Evolutionary conservation across 306 rosid species (phyloP).

Genomic region (apple (Malus domestica)): ASM211411v1 NC_041802.1:6471501-6472000

Average conservation of each 20-base stretch:
- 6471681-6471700: neutral
- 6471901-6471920: conserved; percentile 49
- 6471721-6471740: neutral
- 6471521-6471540: neutral
- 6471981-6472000: conserved; percentile 72
- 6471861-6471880: conserved; percentile 43
- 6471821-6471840: conserved; percentile 46
- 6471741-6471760: neutral
- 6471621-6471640: neutral
- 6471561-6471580: neutral
- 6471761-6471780: conserved; percentile 21
- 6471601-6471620: neutral
- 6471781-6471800: conserved; percentile 41
- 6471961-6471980: conserved; percentile 67
- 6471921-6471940: conserved; percentile 50
- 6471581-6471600: neutral
- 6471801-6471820: conserved; percentile 40
- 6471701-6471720: neutral
- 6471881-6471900: conserved; percentile 50
- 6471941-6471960: conserved; percentile 69
- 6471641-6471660: neutral
- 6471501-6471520: neutral
- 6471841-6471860: conserved; percentile 43
- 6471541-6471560: neutral
- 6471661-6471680: neutral